phyloP scores from a whole-genome alignment of 176 grass and related monocot genomes.

The Zea mays region DNA sequence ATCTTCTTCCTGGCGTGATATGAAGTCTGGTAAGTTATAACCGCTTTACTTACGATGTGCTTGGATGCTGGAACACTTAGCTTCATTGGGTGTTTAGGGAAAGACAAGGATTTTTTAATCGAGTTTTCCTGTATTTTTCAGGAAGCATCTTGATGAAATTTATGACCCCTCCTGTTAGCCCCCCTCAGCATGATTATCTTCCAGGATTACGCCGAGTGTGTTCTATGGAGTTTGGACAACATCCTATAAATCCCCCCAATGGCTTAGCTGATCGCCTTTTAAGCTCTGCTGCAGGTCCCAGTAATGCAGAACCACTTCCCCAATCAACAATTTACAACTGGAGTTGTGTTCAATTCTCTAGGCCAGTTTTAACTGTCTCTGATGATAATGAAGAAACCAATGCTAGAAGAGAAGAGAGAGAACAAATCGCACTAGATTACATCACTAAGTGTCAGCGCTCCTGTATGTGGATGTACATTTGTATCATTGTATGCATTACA shows the following conservation, averaged over 20 bases:
- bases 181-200: slow-evolving; percentile 85
- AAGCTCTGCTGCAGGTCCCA: slow-evolving; percentile 52
- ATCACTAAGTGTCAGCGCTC: slow-evolving; percentile 85
- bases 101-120: slow-evolving; percentile 2
- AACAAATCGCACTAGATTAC: slow-evolving; percentile 69
- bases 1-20: slow-evolving; percentile 95
- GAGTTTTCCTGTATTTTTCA: slow-evolving; percentile 42
- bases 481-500: neutral
- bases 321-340: slow-evolving; percentile 95
- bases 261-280: slow-evolving; percentile 77
- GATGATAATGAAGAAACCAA: slow-evolving; percentile 79
- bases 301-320: slow-evolving; percentile 53
- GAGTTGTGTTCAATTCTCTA: slow-evolving; percentile 98
- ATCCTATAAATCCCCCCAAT: slow-evolving; percentile 73
- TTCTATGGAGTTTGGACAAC: slow-evolving; percentile 86
- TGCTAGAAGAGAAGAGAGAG: slow-evolving; percentile 85
- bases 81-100: neutral
- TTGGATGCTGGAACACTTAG: slow-evolving; percentile 7
- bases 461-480: slow-evolving; percentile 52
- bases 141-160: slow-evolving; percentile 74
- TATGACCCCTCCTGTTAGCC: slow-evolving; percentile 95
- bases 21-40: slow-evolving; percentile 74
- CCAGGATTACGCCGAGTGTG: slow-evolving; percentile 80
- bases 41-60: slow-evolving; percentile 1
- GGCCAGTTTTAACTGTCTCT: slow-evolving; percentile 69